Percentiles rank a stretch among this genome's conserved stretches.
phyloP scores from a whole-genome alignment of 345 rosid genomes.

The Rhodamnia rubescens region DNA sequence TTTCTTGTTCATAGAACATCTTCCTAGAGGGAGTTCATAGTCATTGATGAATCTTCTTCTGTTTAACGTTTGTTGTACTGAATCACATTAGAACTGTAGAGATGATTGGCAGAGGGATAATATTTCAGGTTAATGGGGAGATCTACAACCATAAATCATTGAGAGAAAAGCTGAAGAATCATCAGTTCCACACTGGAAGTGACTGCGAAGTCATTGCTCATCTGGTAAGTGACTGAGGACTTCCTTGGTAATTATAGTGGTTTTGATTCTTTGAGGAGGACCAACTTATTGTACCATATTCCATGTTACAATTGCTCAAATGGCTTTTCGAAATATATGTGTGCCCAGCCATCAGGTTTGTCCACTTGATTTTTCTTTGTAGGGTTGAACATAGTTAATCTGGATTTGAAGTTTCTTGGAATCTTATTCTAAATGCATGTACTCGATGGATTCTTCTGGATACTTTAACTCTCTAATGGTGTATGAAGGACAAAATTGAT shows the following conservation, averaged over 20 bases:
- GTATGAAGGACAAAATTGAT: background rate
- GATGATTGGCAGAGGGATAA: background rate
- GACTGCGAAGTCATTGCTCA: conserved; percentile 95
- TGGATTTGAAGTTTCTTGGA: background rate
- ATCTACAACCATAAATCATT: conserved; percentile 87
- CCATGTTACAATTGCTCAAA: background rate
- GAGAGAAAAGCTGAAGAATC: conserved; percentile 48
- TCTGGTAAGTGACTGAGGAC: conserved; percentile 35
- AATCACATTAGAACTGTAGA: background rate
- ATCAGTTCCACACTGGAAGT: conserved; percentile 81
- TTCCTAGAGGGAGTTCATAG: background rate
- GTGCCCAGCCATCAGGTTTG: background rate
- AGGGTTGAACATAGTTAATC: background rate
- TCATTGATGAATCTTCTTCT: background rate
- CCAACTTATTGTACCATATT: background rate
- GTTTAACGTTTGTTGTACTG: background rate
- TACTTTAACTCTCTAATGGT: background rate
- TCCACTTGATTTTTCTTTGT: background rate
- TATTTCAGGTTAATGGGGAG: conserved; percentile 79
- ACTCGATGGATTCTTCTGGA: background rate
- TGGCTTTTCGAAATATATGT: background rate
- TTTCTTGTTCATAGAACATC: background rate
- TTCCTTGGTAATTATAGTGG: background rate
- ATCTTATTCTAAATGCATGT: background rate
- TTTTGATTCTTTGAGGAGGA: background rate